Percentiles rank a stretch among this genome's conserved stretches.
Conservation (phyloP, 139 green algal genomes). For the Tetraselmis striata region DNA sequence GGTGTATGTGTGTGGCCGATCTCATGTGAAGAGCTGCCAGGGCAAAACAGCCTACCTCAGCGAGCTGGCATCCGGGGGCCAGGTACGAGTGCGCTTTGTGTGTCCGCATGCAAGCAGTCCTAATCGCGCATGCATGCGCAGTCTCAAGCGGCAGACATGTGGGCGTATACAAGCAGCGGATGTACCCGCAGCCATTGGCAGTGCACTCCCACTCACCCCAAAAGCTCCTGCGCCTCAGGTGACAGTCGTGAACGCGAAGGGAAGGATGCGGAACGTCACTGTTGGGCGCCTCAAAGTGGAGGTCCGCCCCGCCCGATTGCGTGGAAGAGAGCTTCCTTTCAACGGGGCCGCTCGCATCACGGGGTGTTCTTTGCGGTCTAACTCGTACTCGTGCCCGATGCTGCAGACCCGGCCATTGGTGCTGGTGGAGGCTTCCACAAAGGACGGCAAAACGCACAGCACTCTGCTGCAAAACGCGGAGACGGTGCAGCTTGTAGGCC, state of each 20-base stretch:
- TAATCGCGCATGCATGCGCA: too few species aligned
- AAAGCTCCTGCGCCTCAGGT: conserved; percentile 59
- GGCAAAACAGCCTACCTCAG: neutral
- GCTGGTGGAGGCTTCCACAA: conserved; percentile 54
- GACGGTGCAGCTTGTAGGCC: conserved; percentile 76
- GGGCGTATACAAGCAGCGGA: too few species aligned
- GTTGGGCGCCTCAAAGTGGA: conserved; percentile 71
- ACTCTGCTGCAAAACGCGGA: conserved; percentile 89
- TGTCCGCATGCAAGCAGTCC: too few species aligned
- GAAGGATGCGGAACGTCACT: conserved; percentile 35
- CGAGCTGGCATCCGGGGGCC: conserved; percentile 1
- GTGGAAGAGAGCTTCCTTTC: too few species aligned
- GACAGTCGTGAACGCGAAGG: conserved; percentile 54
- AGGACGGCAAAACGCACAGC: conserved; percentile 38
- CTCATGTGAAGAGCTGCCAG: neutral
- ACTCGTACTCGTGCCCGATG: too few species aligned
- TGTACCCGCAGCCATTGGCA: too few species aligned
- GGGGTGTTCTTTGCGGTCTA: too few species aligned
- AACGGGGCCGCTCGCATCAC: too few species aligned
- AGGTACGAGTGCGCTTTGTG: neutral
- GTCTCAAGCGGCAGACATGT: too few species aligned
- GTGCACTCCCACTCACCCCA: too few species aligned
- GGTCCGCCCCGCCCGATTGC: neutral
- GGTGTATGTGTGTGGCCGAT: too few species aligned
- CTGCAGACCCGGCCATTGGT: conserved; percentile 20